phyloP scores from a whole-genome alignment of 148 eudicot genomes.

The Arbutus unedo region DNA sequence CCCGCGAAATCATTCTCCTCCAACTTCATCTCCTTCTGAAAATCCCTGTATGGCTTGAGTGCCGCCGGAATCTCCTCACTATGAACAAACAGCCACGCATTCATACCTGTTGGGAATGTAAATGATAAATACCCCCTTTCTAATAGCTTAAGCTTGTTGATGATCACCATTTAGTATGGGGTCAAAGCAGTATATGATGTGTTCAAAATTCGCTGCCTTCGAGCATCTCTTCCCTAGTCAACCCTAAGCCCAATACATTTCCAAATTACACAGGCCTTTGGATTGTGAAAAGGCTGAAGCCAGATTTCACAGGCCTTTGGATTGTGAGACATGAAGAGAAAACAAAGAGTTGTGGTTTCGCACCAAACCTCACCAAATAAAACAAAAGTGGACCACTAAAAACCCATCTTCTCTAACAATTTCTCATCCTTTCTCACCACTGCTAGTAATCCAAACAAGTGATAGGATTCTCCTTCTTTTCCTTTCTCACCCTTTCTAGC shows the following conservation, averaged over 20 bases:
- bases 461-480: too few species aligned
- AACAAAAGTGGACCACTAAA: too few species aligned
- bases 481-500: too few species aligned
- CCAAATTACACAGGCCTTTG: not conserved
- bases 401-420: too few species aligned
- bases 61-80: conserved; percentile 83
- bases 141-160: not conserved
- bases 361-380: too few species aligned
- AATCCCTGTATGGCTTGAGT: conserved; percentile 65
- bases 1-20: conserved; percentile 85
- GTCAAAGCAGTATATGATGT: not conserved
- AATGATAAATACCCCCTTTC: not conserved
- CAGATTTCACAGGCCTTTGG: too few species aligned
- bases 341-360: too few species aligned
- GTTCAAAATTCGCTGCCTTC: not conserved
- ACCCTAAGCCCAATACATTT: not conserved
- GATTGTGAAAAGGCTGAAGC: too few species aligned
- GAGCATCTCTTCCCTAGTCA: not conserved
- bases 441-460: too few species aligned
- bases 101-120: conserved; percentile 41
- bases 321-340: too few species aligned
- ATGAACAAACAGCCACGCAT: conserved; percentile 85
- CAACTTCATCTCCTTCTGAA: conserved; percentile 76
- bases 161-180: too few species aligned
- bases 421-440: too few species aligned